These are phyloP conservation scores for Coniella vitis DNA, from an alignment of 2,329 filamentous ascomycete genomes.

Conservation along the genomic window DNA sequence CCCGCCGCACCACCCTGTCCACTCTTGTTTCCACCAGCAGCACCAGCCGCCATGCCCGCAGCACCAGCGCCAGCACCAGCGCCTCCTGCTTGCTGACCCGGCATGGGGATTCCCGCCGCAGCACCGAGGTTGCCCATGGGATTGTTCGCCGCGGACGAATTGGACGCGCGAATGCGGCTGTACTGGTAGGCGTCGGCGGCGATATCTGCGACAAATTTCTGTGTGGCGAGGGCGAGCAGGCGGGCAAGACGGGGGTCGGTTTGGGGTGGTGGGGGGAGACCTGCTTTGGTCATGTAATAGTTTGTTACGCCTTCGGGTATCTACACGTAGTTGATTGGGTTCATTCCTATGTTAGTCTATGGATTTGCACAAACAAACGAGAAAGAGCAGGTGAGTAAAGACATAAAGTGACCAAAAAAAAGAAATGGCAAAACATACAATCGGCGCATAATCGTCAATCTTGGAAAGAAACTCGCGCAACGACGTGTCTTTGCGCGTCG, in stretches of 20 bases:
- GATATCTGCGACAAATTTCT: slow-evolving; percentile 97
- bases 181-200: slow-evolving; percentile 98
- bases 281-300: slow-evolving; percentile 95
- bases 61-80: slow-evolving; percentile 17
- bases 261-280: slow-evolving; percentile 84
- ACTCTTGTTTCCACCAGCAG: not conserved
- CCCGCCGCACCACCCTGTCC: slow-evolving; percentile 1
- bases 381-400: not conserved
- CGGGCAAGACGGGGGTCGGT: slow-evolving; percentile 86
- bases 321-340: slow-evolving; percentile 36
- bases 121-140: slow-evolving; percentile 82
- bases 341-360: not conserved
- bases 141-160: slow-evolving; percentile 79
- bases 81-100: slow-evolving; percentile 47
- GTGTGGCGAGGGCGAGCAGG: slow-evolving; percentile 91
- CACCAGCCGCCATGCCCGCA: not conserved
- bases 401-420: too few species aligned
- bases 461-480: slow-evolving; percentile 88
- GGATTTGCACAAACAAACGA: not conserved
- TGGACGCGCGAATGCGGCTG: slow-evolving; percentile 88
- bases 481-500: slow-evolving; percentile 83
- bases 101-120: slow-evolving; percentile 60
- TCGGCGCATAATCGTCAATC: slow-evolving; percentile 98
- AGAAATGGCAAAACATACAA: slow-evolving; percentile 72
- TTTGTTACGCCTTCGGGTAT: slow-evolving; percentile 96